phyloP scores from a whole-genome alignment of 805 yeast genomes.

The Candida palmyrensis region DNA sequence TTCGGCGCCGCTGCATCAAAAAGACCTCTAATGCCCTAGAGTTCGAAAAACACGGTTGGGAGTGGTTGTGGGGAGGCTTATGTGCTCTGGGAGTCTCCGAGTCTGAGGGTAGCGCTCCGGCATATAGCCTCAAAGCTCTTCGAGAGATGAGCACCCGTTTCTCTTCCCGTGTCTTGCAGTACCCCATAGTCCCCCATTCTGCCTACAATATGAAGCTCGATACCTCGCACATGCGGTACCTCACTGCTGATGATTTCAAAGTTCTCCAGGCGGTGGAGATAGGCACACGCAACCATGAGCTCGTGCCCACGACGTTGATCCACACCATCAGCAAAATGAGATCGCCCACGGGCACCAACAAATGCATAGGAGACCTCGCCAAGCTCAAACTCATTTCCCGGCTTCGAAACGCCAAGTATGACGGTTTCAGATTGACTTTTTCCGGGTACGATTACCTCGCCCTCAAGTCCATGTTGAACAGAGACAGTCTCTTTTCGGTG shows the following conservation, averaged over 20 bases:
- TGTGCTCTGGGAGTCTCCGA: no score
- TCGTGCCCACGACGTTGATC: slow-evolving; percentile 86
- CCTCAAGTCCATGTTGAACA: slow-evolving; percentile 72
- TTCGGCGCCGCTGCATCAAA: no score
- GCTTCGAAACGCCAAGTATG: slow-evolving; percentile 87
- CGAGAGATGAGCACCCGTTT: no score
- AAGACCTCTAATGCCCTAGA: no score
- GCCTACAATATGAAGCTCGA: slow-evolving; percentile 71
- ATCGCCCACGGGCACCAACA: slow-evolving; percentile 69
- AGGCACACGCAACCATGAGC: slow-evolving; percentile 90
- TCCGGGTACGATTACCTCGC: slow-evolving; percentile 93
- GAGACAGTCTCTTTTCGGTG: slow-evolving; percentile 68
- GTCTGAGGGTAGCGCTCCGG: no score
- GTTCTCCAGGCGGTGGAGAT: slow-evolving; percentile 84
- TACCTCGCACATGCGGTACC: slow-evolving; percentile 87
- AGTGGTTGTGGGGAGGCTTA: no score
- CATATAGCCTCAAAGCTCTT: no score
- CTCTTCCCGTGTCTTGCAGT: no score
- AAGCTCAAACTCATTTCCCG: slow-evolving; percentile 74
- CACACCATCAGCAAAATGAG: slow-evolving; percentile 74
- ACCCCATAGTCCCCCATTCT: slow-evolving; percentile 11
- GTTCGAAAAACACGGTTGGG: no score
- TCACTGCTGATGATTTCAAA: slow-evolving; percentile 85
- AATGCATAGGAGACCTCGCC: slow-evolving; percentile 81
- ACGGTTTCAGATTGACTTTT: slow-evolving; percentile 86